Evolutionary conservation across 768 basidiomycete species (phyloP), one percentile per base, ranked within the genome.

Genomic region (Tremella yokohamensis): DNA sequence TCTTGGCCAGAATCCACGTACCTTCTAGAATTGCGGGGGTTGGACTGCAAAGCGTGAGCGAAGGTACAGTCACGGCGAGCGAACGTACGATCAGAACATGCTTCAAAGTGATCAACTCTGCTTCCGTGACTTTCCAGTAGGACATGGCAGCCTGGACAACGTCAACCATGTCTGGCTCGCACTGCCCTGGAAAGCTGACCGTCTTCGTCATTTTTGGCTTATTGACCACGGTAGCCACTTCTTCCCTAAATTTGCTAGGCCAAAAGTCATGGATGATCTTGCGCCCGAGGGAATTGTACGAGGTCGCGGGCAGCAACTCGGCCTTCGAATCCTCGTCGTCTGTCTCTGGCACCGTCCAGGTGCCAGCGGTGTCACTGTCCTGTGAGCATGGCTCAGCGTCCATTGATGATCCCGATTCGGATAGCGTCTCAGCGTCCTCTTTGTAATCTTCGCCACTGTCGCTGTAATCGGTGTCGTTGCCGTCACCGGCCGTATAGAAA

Each of bases 31-130:
- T 57, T 62, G 47, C 56, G 58, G 1, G 53, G 48, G 40, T 66
- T 59, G 3, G 61, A 38, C 62, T 59, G 50, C 3, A n/a, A 9
- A 1, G 40, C 38, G 1, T 54, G 26, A 40, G 20, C n/a, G 19
- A 38, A 16, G 8, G 7, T 51, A 13, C 39, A 25, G 6, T 15
- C 8, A 15, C 24, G 7, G 39, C 20, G 15, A 49, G 16, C 8
- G 13, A 18, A 65, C 67, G 44, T 25, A 66, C 68, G 1, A 64
- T 47, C 3, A 62, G 52, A 8, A 44, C 22, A 20, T 63, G 62
- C 29, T 57, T 63, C 24, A 69, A 26, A 24, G 58, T 56, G 20
- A 69, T 29, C 20, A 65, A 24, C 48, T 65, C 56, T 8, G 62
- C 62, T 24, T 61, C 61, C 20, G 54, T 63, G 20, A 69, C 54